Evolutionary conservation across 1,284 basidiomycete genomes (phyloP).

Genomic region (Serendipita sp.): DNA sequence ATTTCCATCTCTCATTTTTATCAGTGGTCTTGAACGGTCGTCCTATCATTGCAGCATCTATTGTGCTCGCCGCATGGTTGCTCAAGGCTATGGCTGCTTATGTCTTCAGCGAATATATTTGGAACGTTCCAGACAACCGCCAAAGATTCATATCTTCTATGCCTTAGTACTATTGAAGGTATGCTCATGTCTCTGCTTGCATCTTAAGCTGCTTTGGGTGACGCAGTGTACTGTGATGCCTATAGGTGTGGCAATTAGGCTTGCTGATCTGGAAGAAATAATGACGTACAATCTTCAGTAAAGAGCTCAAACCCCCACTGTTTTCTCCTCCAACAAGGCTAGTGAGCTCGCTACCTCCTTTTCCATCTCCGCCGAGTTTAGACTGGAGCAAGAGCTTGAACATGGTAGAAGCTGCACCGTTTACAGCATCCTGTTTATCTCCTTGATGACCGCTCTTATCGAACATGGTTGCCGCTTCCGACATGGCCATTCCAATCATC

Average conservation of each 20-base stretch:
- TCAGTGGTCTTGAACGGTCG: constrained; percentile 61
- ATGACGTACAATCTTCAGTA: constrained; percentile 39
- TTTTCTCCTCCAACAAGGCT: constrained; percentile 36
- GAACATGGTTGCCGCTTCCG: constrained; percentile 47
- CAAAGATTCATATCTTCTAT: background rate
- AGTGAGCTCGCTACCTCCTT: constrained; percentile 14
- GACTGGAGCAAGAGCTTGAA: constrained; percentile 58
- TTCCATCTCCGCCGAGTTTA: constrained; percentile 33
- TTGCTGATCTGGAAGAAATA: background rate
- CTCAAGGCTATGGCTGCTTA: constrained; percentile 51
- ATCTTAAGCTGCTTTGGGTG: background rate
- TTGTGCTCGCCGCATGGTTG: constrained; percentile 67
- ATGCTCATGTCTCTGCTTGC: too few species aligned
- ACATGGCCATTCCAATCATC: constrained; percentile 73
- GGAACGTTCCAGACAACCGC: background rate
- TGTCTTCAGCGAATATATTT: constrained; percentile 35
- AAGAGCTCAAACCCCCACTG: constrained; percentile 46
- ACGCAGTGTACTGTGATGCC: constrained; percentile 16
- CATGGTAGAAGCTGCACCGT: constrained; percentile 67
- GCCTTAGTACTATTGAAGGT: background rate
- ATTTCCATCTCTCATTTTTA: background rate
- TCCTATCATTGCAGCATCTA: constrained; percentile 60
- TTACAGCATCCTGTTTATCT: constrained; percentile 69
- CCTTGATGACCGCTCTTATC: constrained; percentile 56
- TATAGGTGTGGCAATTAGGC: constrained; percentile 2